phyloP scores from a whole-genome alignment of 108 stramenopile genomes.

The Pseudonitzschia pungens region DNA sequence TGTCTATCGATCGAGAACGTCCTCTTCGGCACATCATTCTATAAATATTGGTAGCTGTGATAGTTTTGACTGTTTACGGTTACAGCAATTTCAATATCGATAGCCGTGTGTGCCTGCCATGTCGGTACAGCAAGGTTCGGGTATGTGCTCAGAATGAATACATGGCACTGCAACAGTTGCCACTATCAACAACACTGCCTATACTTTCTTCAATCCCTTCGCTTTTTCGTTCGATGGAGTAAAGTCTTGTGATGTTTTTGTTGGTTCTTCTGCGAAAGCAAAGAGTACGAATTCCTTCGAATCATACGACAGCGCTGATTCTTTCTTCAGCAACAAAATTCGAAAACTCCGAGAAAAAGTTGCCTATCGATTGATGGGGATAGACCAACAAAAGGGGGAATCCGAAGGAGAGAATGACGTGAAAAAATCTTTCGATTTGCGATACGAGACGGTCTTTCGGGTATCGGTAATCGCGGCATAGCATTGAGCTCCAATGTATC shows the following conservation, averaged over 20 bases:
- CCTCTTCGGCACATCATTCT: not conserved
- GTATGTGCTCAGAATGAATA: too few relatives aligned
- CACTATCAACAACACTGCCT: not conserved
- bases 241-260: not conserved
- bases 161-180: too few relatives aligned
- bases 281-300: not conserved
- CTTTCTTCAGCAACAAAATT: constrained; percentile 23
- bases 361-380: constrained; percentile 30
- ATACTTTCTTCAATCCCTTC: not conserved
- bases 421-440: constrained; percentile 28
- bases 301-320: not conserved
- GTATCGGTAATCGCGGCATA: not conserved
- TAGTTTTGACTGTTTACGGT: not conserved
- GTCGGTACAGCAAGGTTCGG: too few relatives aligned
- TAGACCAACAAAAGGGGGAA: constrained; percentile 6
- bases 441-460: constrained; percentile 19
- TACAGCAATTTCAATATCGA: too few relatives aligned
- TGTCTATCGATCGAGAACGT: constrained; percentile 4
- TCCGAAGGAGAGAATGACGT: constrained; percentile 9
- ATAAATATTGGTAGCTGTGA: not conserved
- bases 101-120: too few relatives aligned
- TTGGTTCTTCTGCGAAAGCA: not conserved
- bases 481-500: not conserved
- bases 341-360: constrained; percentile 30
- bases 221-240: too few relatives aligned